phyloP scores from a whole-genome alignment of 2,329 filamentous ascomycete species.

The Thelonectria blattea region DNA sequence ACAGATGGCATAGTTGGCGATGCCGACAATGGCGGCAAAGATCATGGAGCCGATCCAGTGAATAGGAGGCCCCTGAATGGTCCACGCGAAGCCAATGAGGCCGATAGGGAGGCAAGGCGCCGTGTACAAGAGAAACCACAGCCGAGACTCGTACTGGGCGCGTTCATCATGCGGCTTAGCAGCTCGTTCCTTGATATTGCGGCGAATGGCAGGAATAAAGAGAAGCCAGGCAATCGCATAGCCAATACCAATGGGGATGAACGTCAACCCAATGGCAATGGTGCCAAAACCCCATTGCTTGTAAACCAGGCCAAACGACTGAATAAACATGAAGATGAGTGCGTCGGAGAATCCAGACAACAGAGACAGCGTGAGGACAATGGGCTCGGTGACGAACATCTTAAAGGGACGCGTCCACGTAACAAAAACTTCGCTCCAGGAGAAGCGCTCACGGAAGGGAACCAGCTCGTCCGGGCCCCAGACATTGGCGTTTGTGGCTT shows the following conservation, averaged over 20 bases:
- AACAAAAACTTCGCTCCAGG: conserved; percentile 59
- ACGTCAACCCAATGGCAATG: conserved; percentile 63
- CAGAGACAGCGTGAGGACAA: conserved; percentile 72
- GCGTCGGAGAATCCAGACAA: conserved; percentile 76
- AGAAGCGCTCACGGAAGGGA: conserved; percentile 64
- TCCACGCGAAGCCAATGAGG: conserved; percentile 74
- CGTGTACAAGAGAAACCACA: conserved; percentile 69
- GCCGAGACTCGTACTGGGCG: conserved; percentile 72
- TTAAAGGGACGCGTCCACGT: conserved; percentile 71
- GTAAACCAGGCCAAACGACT: conserved; percentile 73
- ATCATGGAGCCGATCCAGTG: conserved; percentile 74
- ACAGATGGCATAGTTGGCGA: conserved; percentile 74
- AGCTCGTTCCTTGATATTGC: conserved; percentile 57
- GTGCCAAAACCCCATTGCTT: conserved; percentile 68
- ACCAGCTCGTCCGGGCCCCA: conserved; percentile 77
- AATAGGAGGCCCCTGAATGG: conserved; percentile 65
- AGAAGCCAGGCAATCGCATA: conserved; percentile 67
- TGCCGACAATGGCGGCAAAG: conserved; percentile 69
- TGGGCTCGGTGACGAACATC: conserved; percentile 78
- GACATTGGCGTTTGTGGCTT: conserved; percentile 63
- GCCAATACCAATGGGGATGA: conserved; percentile 70
- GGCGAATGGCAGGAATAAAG: conserved; percentile 63
- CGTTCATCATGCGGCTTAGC: conserved; percentile 59
- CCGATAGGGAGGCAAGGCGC: conserved; percentile 69
- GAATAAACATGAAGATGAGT: conserved; percentile 79